Conservation (phyloP, 148 eudicot species). For the Cornus florida region DNA sequence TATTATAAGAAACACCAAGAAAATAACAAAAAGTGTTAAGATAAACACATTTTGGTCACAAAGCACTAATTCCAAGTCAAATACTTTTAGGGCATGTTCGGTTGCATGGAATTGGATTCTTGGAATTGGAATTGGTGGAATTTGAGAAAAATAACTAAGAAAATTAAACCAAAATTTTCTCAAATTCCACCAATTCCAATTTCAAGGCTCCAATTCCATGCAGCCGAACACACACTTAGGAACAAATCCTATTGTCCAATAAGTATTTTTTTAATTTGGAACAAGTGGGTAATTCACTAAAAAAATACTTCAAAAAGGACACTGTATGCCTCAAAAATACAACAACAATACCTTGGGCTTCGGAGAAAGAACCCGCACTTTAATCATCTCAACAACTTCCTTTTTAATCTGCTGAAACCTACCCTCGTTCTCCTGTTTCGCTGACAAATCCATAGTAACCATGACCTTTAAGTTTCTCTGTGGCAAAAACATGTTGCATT, state of each 20-base stretch:
- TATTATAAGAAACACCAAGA: neutral
- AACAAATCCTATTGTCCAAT: neutral
- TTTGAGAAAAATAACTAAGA: too few species aligned
- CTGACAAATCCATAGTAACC: slow-evolving; percentile 62
- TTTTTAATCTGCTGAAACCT: slow-evolving; percentile 62
- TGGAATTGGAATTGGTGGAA: too few species aligned
- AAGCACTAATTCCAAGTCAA: too few species aligned
- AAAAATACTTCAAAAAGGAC: too few species aligned
- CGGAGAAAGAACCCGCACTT: slow-evolving; percentile 37
- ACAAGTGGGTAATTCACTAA: neutral
- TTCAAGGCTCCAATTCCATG: too few species aligned
- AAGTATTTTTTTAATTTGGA: neutral
- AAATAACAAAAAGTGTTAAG: neutral
- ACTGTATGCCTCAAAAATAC: too few species aligned
- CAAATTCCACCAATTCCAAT: too few species aligned
- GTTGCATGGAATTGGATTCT: too few species aligned
- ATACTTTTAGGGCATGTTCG: too few species aligned
- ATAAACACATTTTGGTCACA: too few species aligned
- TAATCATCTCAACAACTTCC: slow-evolving; percentile 73
- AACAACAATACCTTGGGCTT: slow-evolving; percentile 50
- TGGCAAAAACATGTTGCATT: slow-evolving; percentile 9
- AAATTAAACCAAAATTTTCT: too few species aligned
- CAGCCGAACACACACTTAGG: neutral
- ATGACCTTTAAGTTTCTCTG: slow-evolving; percentile 71
- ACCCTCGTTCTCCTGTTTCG: slow-evolving; percentile 72